Percentiles rank a stretch among this genome's conserved stretches.
Evolutionary conservation across 2,329 filamentous ascomycete genomes (phyloP).

Genomic region (Beauveria bassiana): DNA sequence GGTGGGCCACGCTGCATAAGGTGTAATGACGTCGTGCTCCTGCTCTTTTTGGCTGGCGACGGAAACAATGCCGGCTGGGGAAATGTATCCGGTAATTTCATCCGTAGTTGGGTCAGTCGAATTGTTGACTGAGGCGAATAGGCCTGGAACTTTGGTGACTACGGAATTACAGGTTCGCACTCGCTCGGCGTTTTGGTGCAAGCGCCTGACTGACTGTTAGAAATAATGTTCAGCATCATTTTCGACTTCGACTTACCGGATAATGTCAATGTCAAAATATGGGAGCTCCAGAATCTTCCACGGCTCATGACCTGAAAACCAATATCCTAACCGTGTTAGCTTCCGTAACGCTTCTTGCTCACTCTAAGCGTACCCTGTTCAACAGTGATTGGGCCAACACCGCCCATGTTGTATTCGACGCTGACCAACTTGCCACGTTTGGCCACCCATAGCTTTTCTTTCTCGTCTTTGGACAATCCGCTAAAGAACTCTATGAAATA

Average conservation of each 20-base stretch:
- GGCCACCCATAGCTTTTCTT: conserved; percentile 27
- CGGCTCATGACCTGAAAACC: conserved; percentile 34
- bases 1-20: conserved; percentile 31
- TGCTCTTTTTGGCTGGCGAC: conserved; percentile 32
- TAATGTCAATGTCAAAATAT: conserved; percentile 33
- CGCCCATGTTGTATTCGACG: conserved; percentile 28
- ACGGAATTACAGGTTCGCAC: conserved; percentile 35
- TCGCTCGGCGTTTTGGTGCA: conserved; percentile 32
- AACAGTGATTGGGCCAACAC: conserved; percentile 32
- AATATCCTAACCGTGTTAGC: conserved; percentile 22
- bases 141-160: conserved; percentile 27
- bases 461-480: conserved; percentile 24
- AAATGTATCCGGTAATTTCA: conserved; percentile 32
- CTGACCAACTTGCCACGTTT: conserved; percentile 31
- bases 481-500: conserved; percentile 34
- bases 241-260: conserved; percentile 20
- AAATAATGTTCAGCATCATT: background rate
- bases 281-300: conserved; percentile 36
- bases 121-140: conserved; percentile 37
- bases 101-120: conserved; percentile 28
- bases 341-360: background rate
- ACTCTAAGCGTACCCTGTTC: conserved; percentile 23
- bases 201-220: conserved; percentile 18
- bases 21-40: conserved; percentile 33
- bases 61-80: conserved; percentile 32